Conservation (phyloP, 1,284 basidiomycete genomes). For the Pseudomicrostroma phylloplanum region DNA sequence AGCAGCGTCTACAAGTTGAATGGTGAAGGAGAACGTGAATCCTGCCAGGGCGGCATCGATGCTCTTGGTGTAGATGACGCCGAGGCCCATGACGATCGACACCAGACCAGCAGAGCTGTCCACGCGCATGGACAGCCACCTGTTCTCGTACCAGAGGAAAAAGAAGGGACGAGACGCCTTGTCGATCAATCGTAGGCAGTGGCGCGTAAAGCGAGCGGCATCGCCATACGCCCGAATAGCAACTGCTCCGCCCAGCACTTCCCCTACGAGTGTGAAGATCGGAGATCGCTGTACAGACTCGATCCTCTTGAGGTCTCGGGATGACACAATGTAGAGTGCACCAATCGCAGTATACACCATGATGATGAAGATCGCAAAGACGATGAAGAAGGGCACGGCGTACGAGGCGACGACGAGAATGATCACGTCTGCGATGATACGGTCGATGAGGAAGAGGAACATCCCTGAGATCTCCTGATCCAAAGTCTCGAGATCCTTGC, state of each 20-base stretch:
- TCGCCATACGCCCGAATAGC: constrained; percentile 84
- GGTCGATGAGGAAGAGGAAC: constrained; percentile 6
- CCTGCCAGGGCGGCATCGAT: constrained; percentile 46
- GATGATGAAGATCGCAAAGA: constrained; percentile 33
- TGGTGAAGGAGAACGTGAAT: constrained; percentile 43
- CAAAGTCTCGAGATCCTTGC: constrained; percentile 48
- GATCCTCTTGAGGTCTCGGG: constrained; percentile 48
- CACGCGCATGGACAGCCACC: constrained; percentile 50
- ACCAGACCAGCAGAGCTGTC: constrained; percentile 45
- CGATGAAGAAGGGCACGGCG: constrained; percentile 39
- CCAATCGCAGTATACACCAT: constrained; percentile 42
- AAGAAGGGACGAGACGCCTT: constrained; percentile 54
- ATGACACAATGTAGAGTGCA: constrained; percentile 44
- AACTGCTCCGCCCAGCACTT: constrained; percentile 69
- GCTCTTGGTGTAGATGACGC: constrained; percentile 56
- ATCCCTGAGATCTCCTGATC: constrained; percentile 45
- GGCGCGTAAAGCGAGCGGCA: constrained; percentile 66
- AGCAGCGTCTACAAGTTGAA: constrained; percentile 61
- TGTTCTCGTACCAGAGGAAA: constrained; percentile 59
- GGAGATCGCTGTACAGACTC: constrained; percentile 49
- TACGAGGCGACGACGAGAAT: constrained; percentile 45
- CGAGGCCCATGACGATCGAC: constrained; percentile 47
- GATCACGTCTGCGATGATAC: constrained; percentile 16
- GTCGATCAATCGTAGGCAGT: constrained; percentile 46
- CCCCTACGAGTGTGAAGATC: constrained; percentile 52